Evolutionary conservation across 441 rosid species (phyloP).

Genomic region (Macaranga tanarius): DNA sequence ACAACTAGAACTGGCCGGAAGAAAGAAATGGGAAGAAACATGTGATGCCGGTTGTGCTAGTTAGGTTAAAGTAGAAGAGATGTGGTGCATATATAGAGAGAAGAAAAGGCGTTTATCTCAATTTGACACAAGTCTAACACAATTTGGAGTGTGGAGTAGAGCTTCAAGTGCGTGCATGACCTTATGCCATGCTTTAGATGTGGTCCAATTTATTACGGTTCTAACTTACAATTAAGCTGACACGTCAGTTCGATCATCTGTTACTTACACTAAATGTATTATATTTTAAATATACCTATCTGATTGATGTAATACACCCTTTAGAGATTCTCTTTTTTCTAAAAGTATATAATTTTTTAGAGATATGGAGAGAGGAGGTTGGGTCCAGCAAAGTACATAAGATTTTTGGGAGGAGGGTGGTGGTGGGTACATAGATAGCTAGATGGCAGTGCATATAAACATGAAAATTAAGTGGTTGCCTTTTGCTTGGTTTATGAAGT

Average conservation of each 20-base stretch:
- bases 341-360: neutral
- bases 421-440: no score
- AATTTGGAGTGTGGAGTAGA: slow-evolving; percentile 1
- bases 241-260: neutral
- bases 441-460: neutral
- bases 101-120: neutral
- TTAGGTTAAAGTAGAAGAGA: neutral
- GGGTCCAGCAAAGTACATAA: neutral
- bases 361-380: neutral
- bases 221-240: neutral
- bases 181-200: neutral
- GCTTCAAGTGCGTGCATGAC: slow-evolving; percentile 1
- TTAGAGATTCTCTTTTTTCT: no score
- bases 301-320: neutral
- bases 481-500: neutral
- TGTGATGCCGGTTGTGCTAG: neutral
- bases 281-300: no score
- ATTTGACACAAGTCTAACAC: neutral
- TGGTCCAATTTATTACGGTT: neutral
- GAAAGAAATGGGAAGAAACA: neutral
- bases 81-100: neutral
- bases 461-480: slow-evolving; percentile 1
- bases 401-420: neutral
- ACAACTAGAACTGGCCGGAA: neutral
- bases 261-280: neutral